Evolutionary conservation across 2,329 filamentous ascomycete species (phyloP).

Genomic region (Eutypella sp.): DNA sequence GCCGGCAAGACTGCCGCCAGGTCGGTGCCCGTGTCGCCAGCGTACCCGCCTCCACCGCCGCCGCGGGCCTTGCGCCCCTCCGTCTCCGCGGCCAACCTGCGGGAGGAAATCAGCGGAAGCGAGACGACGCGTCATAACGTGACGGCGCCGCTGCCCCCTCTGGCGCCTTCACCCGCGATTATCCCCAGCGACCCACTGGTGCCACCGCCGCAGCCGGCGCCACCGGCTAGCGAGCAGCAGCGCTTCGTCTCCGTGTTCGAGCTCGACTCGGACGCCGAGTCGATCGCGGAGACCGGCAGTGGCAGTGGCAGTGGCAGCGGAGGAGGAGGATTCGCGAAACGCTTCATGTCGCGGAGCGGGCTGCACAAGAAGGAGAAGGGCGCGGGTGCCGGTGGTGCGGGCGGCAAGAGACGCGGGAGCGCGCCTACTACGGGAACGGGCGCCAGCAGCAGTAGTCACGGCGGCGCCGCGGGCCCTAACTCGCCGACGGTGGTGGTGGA

Average conservation of each 20-base stretch:
- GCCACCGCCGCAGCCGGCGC: slow-evolving; percentile 13
- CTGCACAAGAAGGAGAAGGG: neutral
- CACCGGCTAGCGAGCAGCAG: slow-evolving; percentile 14
- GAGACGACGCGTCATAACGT: slow-evolving; percentile 8
- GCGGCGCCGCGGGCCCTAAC: too few species aligned
- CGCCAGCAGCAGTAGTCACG: too few species aligned
- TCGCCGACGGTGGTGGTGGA: too few species aligned
- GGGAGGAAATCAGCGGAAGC: slow-evolving; percentile 8
- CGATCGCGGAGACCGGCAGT: slow-evolving; percentile 14
- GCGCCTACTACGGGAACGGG: too few species aligned
- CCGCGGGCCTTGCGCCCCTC: slow-evolving; percentile 16
- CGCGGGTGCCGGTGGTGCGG: too few species aligned
- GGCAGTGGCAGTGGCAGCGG: slow-evolving; percentile 7
- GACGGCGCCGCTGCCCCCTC: slow-evolving; percentile 13
- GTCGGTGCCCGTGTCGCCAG: slow-evolving; percentile 21
- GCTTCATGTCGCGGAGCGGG: slow-evolving; percentile 19
- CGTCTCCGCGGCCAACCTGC: slow-evolving; percentile 20
- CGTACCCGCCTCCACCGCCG: slow-evolving; percentile 17
- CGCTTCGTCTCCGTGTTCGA: slow-evolving; percentile 43
- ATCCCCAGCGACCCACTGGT: slow-evolving; percentile 9
- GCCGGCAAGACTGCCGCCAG: slow-evolving; percentile 2
- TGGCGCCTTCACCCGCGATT: slow-evolving; percentile 4
- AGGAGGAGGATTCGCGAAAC: slow-evolving; percentile 24
- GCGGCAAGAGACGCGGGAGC: too few species aligned
- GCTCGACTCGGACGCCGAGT: slow-evolving; percentile 40